A percentile compares a stretch with the other conserved stretches of the same genome.
These are phyloP conservation scores for Plantago elongata DNA, from an alignment of 257 asterid genomes.

Conservation along the genomic window DNA sequence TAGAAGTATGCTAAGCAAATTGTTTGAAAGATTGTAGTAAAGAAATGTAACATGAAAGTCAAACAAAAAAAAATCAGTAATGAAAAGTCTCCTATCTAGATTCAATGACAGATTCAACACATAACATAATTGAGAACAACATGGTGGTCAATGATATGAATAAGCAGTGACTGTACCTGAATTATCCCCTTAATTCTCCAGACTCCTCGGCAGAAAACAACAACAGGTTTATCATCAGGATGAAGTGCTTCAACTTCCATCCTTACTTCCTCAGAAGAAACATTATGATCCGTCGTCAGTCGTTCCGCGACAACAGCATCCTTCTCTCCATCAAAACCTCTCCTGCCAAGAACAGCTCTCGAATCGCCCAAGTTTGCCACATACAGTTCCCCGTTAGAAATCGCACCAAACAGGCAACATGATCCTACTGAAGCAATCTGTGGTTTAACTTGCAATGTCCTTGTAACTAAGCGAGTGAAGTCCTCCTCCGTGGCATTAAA, in stretches of 20 bases:
- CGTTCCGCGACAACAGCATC: slow-evolving; percentile 67
- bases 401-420: slow-evolving; percentile 83
- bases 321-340: slow-evolving; percentile 55
- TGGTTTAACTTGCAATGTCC: slow-evolving; percentile 51
- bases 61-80: slow-evolving; percentile 1
- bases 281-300: slow-evolving; percentile 83
- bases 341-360: slow-evolving; percentile 88
- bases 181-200: slow-evolving; percentile 97
- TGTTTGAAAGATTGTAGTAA: neutral
- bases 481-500: slow-evolving; percentile 87
- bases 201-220: slow-evolving; percentile 74
- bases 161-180: slow-evolving; percentile 47
- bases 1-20: slow-evolving; percentile 3
- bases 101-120: neutral
- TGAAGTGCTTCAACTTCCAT: slow-evolving; percentile 86
- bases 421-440: slow-evolving; percentile 84
- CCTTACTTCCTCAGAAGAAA: slow-evolving; percentile 67
- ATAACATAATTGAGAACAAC: neutral
- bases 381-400: slow-evolving; percentile 59
- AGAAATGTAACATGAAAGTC: slow-evolving; percentile 4
- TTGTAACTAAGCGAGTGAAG: slow-evolving; percentile 66
- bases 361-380: slow-evolving; percentile 94
- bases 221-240: slow-evolving; percentile 70
- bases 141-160: neutral
- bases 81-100: slow-evolving; percentile 5